Evolutionary conservation across 116 monocot genomes (phyloP).

Genomic region (Papilionanthe hybrid): DNA sequence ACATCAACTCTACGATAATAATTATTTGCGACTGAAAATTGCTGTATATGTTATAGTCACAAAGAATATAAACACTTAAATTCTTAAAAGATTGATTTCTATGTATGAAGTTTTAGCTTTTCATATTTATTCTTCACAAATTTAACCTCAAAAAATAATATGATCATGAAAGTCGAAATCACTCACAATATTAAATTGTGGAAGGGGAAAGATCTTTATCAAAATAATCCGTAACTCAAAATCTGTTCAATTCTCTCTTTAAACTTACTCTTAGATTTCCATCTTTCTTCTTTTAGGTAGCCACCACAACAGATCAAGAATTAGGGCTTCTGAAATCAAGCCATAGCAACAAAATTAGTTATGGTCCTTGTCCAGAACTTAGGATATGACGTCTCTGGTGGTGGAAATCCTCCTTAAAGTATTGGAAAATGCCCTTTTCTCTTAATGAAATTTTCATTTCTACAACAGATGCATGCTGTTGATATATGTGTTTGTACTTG

Average conservation of each 20-base stretch:
- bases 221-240: not conserved
- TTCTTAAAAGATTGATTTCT: not conserved
- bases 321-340: not conserved
- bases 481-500: not conserved
- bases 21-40: not conserved
- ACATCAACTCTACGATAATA: not conserved
- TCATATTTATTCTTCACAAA: not conserved
- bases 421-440: not conserved
- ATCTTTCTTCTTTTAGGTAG: not conserved
- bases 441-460: not conserved
- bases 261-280: not conserved
- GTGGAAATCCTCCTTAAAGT: not conserved
- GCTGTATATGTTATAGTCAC: not conserved
- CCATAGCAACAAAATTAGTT: not conserved
- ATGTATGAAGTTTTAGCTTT: not conserved
- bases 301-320: not conserved
- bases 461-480: not conserved
- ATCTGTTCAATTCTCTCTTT: not conserved
- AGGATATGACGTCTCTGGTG: not conserved
- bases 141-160: not conserved
- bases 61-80: not conserved
- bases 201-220: not conserved
- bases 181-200: not conserved
- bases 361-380: not conserved
- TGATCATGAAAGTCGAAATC: not conserved